Percentiles rank a stretch among this genome's conserved stretches.
Conservation (phyloP, 2,329 filamentous ascomycete genomes). For the Colletotrichum sublineola region DNA sequence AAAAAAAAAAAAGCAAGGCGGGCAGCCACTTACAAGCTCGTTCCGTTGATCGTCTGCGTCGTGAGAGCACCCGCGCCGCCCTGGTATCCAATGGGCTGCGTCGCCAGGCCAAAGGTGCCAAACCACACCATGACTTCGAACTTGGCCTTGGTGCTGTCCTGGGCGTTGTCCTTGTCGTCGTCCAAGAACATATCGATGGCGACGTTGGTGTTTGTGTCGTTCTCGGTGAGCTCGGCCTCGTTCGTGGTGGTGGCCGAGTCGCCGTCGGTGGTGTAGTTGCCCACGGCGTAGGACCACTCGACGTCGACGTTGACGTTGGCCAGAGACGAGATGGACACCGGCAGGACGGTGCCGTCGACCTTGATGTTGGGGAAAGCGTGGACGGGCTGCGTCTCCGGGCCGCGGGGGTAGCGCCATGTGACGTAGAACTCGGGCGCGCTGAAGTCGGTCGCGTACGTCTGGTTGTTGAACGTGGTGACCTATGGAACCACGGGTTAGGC, state of each 20-base stretch:
- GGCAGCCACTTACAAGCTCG: slow-evolving; percentile 55
- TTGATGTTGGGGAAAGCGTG: slow-evolving; percentile 69
- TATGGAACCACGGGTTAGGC: slow-evolving; percentile 44
- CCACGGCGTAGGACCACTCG: slow-evolving; percentile 63
- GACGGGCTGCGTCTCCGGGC: slow-evolving; percentile 58
- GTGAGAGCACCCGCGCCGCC: slow-evolving; percentile 48
- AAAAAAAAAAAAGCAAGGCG: too few relatives aligned
- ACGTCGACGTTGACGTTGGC: slow-evolving; percentile 59
- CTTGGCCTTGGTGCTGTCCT: slow-evolving; percentile 56
- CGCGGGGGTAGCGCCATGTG: slow-evolving; percentile 66
- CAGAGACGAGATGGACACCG: slow-evolving; percentile 56
- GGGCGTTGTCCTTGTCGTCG: slow-evolving; percentile 54
- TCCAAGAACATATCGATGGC: slow-evolving; percentile 72
- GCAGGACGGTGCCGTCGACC: slow-evolving; percentile 59
- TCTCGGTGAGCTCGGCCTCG: slow-evolving; percentile 49
- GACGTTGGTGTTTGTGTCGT: slow-evolving; percentile 66
- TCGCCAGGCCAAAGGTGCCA: slow-evolving; percentile 59
- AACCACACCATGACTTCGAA: slow-evolving; percentile 73
- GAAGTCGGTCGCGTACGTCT: slow-evolving; percentile 60
- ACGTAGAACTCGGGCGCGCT: slow-evolving; percentile 64
- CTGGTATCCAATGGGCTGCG: slow-evolving; percentile 61
- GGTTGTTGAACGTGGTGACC: slow-evolving; percentile 64
- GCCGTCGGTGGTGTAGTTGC: slow-evolving; percentile 53
- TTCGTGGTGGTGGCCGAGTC: slow-evolving; percentile 49
- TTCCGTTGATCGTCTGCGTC: slow-evolving; percentile 56